Percentiles rank a stretch among this genome's conserved stretches.
These are phyloP conservation scores for Verticillium zaregamsianum DNA, from an alignment of 2,329 filamentous ascomycete species.

Conservation along the genomic window DNA sequence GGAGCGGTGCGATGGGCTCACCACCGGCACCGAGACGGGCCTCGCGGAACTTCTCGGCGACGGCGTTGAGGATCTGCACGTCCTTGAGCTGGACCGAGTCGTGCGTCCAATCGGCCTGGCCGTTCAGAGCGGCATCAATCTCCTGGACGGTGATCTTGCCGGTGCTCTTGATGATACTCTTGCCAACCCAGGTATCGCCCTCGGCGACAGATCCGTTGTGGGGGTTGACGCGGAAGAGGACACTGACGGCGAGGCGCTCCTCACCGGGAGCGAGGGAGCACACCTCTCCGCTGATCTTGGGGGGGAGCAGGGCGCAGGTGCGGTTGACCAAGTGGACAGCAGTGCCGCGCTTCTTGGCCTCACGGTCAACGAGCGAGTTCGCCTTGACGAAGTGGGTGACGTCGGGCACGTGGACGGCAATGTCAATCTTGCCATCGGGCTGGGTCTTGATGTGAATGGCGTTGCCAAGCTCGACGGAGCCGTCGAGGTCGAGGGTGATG, in stretches of 20 bases:
- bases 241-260: slow-evolving; percentile 85
- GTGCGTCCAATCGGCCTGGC: slow-evolving; percentile 57
- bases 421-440: slow-evolving; percentile 80
- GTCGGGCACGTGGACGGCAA: slow-evolving; percentile 93
- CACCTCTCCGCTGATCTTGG: slow-evolving; percentile 78
- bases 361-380: slow-evolving; percentile 91
- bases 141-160: slow-evolving; percentile 82
- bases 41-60: slow-evolving; percentile 89
- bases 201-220: slow-evolving; percentile 75
- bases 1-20: slow-evolving; percentile 76
- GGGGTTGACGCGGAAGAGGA: slow-evolving; percentile 87
- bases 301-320: slow-evolving; percentile 80
- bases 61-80: slow-evolving; percentile 72
- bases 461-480: slow-evolving; percentile 83
- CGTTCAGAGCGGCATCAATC: slow-evolving; percentile 76
- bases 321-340: slow-evolving; percentile 93
- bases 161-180: slow-evolving; percentile 86
- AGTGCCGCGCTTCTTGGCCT: slow-evolving; percentile 96
- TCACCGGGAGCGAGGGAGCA: slow-evolving; percentile 85
- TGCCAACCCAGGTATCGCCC: slow-evolving; percentile 89
- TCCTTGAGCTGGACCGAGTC: slow-evolving; percentile 67
- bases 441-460: slow-evolving; percentile 87
- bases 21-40: slow-evolving; percentile 76
- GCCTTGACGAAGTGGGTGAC: slow-evolving; percentile 95
- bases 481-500: slow-evolving; percentile 90